A percentile compares a stretch with the other conserved stretches of the same genome.
phyloP scores from a whole-genome alignment of 352 stramenopile species.

The Sclerospora graminicola region DNA sequence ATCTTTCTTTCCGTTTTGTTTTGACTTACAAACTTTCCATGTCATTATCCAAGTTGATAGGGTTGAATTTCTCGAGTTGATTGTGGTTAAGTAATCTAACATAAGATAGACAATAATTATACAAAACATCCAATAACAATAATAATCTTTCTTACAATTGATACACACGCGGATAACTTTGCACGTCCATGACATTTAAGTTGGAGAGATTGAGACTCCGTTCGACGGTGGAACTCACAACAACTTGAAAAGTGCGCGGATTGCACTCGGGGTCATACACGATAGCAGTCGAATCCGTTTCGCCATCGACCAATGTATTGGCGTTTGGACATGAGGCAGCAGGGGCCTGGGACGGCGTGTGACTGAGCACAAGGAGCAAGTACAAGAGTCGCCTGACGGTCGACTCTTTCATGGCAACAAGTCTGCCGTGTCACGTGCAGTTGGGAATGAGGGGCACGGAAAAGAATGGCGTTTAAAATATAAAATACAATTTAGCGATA shows the following conservation, averaged over 20 bases:
- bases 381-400: slow-evolving; percentile 7
- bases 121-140: no score
- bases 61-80: slow-evolving; percentile 37
- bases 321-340: slow-evolving; percentile 20
- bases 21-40: slow-evolving; percentile 43
- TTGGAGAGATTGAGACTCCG: slow-evolving; percentile 58
- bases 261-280: slow-evolving; percentile 43
- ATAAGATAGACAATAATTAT: no score
- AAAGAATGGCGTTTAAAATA: no score
- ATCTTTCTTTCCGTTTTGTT: no score
- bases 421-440: no score
- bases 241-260: slow-evolving; percentile 31
- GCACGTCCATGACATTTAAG: slow-evolving; percentile 32
- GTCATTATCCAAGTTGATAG: slow-evolving; percentile 29
- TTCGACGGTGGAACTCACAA: slow-evolving; percentile 15
- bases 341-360: slow-evolving; percentile 3
- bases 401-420: slow-evolving; percentile 4
- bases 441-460: no score
- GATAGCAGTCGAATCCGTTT: slow-evolving; percentile 27
- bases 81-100: slow-evolving; percentile 40
- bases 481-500: no score
- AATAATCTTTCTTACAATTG: slow-evolving; percentile 22
- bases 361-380: slow-evolving; percentile 2
- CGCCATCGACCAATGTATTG: slow-evolving; percentile 32
- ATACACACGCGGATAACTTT: slow-evolving; percentile 44